Base-by-base conservation (phyloP, 2,329 filamentous ascomycete species). In the Arachnomyces sp. region DNA sequence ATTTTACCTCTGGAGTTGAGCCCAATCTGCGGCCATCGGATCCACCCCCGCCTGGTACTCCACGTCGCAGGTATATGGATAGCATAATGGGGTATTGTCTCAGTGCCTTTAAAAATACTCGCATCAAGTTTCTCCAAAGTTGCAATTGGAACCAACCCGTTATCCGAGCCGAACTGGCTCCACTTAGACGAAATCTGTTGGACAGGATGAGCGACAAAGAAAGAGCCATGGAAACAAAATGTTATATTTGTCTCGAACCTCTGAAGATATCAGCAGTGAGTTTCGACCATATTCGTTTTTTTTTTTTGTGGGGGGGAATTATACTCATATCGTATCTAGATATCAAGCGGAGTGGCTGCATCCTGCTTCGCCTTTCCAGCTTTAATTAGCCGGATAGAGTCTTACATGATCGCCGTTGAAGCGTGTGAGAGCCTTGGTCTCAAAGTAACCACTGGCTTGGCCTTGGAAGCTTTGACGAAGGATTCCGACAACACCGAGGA, bases 401-500 rank as follows among this genome's bases (percentile, higher is more conserved):
- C 83, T 0, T 84, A 82, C 43, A 69, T 96, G 3, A 85, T 96
- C 46, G 79, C 83, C 0, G 60, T 84, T 0, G 90, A 98, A 47
- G 84, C 81, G 1, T 87, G 82, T 48, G 59, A 72, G 1, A 60
- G 77, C 13, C 63, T 95, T 0, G 74, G 73, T 2, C 68, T 96
- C 1, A 54, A 72, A 0, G 73, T 94, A 11, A 68, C 71, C 0
- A 75, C 85, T 0, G 71, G 74, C 1, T 68, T 93, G 18, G 89
- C 89, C 0, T 70, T 98, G 0, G 89, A 95, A 55, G 88, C 92
- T 0, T 69, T 95, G 42, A 98, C 92, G 1, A 95, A 98, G 55
- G 86, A 95, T 53, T 89, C 84, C 1, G 85, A 93, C 50, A 89
- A 89, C 48, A 81, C 80, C 0, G 83, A 84, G 6, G 86, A 94